Evolutionary conservation across 441 rosid genomes (phyloP), one percentile per base, ranked within the genome.

Genomic region (Gossypium schwendimanii): DNA sequence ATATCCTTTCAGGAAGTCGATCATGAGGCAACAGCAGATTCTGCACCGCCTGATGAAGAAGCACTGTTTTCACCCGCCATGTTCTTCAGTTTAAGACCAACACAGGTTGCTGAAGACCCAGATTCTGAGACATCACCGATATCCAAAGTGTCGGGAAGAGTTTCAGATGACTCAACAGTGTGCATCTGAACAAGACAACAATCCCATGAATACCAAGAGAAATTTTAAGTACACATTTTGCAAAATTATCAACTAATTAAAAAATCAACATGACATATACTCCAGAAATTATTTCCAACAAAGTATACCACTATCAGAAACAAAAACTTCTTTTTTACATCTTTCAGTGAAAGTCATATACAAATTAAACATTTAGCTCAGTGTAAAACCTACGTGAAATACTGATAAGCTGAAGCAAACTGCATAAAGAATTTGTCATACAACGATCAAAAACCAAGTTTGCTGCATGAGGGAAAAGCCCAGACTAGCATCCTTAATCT

Each of bases 71-170:
- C 90, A 55, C 78, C 81, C 9, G 75, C 74, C n/a, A 81, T 78
- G 61, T 63, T 84, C 87, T 86, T 94, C 76, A 69, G 84, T 77
- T 85, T 87, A 59, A 76, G 71, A 58, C 81, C 54, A 50, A 79
- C 76, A 21, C 65, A 71, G 41, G 85, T 87, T 0, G 81, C 82
- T n/a, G 85, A 77, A 54, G 86, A 60, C 39, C 81, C 82, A 0
- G 81, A 63, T 55, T 87, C 89, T 21, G 84, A 64, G 6, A 87
- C 79, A 75, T 90, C 97, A 15, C 89, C 95, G 36, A 90, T 86
- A 81, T 92, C 98, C 80, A 91, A 76, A 3, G 88, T 81, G 71
- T 90, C 98, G 10, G 94, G 97, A 62, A 92, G 92, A 70, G 73
- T 79, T 80, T 86, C 93, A 17, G 88, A 59, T 54, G 85, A 82